A percentile compares a stretch with the other conserved stretches of the same genome.
phyloP scores from a whole-genome alignment of 2,329 filamentous ascomycete genomes.

The Periglandula ipomoeae region DNA sequence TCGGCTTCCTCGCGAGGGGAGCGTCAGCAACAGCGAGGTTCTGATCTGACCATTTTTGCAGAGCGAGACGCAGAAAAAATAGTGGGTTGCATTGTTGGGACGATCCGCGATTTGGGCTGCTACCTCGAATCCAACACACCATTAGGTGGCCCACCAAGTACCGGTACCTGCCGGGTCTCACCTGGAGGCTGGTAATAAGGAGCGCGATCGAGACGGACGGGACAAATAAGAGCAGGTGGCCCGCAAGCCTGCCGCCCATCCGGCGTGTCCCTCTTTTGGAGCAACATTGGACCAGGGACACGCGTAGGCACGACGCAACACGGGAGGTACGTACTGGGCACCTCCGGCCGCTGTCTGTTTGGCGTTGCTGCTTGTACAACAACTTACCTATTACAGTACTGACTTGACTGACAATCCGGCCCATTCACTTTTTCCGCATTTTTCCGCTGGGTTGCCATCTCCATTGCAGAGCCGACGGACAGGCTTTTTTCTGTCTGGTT shows the following conservation, averaged over 20 bases:
- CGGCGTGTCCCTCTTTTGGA: not conserved
- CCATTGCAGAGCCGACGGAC: slow-evolving; percentile 7
- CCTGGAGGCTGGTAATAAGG: not conserved
- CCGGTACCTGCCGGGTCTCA: slow-evolving; percentile 1
- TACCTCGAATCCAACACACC: slow-evolving; percentile 1
- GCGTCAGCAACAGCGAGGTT: not conserved
- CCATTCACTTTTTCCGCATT: slow-evolving; percentile 9
- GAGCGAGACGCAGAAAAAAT: not conserved
- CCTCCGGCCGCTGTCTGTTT: not conserved
- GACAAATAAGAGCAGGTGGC: slow-evolving; percentile 1
- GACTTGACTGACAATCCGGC: slow-evolving; percentile 1
- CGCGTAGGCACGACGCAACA: not conserved
- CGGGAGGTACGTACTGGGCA: slow-evolving; percentile 1
- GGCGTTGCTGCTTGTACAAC: slow-evolving; percentile 1
- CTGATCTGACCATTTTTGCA: not conserved
- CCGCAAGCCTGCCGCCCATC: slow-evolving; percentile 4
- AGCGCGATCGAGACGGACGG: not conserved
- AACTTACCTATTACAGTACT: not conserved
- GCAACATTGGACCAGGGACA: not conserved
- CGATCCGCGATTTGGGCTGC: not conserved
- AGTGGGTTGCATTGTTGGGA: not conserved
- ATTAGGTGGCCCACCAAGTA: not conserved
- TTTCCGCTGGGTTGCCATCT: slow-evolving; percentile 5
- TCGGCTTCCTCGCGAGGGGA: not conserved
- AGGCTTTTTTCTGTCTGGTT: not conserved